Evolutionary conservation across 2,329 filamentous ascomycete genomes (phyloP).

Genomic region (Aspergillus bombycis): DNA sequence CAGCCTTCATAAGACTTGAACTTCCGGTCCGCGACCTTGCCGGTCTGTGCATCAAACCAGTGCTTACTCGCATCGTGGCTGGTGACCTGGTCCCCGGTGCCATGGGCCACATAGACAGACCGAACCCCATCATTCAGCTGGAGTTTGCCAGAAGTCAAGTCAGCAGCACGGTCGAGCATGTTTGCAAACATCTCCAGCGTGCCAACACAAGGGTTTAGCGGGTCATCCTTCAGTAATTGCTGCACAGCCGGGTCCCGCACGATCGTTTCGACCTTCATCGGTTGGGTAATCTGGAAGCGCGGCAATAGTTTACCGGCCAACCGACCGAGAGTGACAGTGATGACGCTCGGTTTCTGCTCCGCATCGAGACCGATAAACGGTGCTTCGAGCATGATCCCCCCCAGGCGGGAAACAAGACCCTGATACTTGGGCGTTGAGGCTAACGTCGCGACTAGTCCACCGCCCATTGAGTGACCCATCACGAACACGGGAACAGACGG

Average conservation of each 20-base stretch:
- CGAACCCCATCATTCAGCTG: slow-evolving; percentile 7
- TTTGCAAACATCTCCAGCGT: neutral
- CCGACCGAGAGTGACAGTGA: neutral
- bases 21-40: slow-evolving; percentile 1
- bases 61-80: slow-evolving; percentile 10
- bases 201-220: neutral
- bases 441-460: neutral
- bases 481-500: neutral
- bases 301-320: slow-evolving; percentile 5
- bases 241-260: slow-evolving; percentile 15
- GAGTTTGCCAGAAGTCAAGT: neutral
- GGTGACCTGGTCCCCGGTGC: slow-evolving; percentile 10
- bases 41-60: slow-evolving; percentile 13
- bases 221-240: slow-evolving; percentile 4
- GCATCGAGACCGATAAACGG: neutral
- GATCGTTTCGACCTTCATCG: slow-evolving; percentile 9
- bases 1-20: slow-evolving; percentile 13
- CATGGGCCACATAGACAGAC: slow-evolving; percentile 14
- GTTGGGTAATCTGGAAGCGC: slow-evolving; percentile 9
- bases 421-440: neutral
- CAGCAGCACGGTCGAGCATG: neutral
- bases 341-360: neutral
- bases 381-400: neutral
- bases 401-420: neutral
- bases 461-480: neutral